Evolutionary conservation across 306 rosid genomes (phyloP), one percentile per base, ranked within the genome.

Genomic region (Rosa persica): DNA sequence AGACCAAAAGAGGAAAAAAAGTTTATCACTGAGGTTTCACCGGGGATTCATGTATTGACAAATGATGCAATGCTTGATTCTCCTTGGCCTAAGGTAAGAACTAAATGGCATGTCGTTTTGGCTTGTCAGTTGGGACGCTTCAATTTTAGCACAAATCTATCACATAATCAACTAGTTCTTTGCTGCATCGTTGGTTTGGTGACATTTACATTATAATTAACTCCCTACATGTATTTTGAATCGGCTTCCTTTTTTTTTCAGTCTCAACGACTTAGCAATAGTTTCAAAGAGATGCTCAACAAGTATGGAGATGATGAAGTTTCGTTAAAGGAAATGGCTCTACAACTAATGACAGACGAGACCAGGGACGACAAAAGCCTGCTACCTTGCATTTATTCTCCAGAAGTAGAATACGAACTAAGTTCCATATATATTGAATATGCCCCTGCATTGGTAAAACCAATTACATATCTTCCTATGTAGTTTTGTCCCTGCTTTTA

Each of bases 41-140:
- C 97, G 51, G 98, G 98, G 55, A 83, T 92, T 86, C 98, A 94
- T 69, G 97, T 90, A 36, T 73, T 94, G 86, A 77, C 97, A 30
- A 94, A 94, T 87, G 92, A 94, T 86, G 91, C 93, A 78, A 69
- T 75, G 20, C 84, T 94, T 4, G 91, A 94, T 39, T 76, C 90
- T 75, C 88, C 97, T 62, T 94, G 97, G 97, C 91, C 92, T 48
- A 94, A 94, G 97, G 98, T 89, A 85, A 81, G 81, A 67, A 67
- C 16, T 12, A 6, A 30, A 13, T 5, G 12, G 54, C 64, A 39
- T 30, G 36, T 48, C 23, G 25, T 70, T 12, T 25, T 61, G 67
- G 20, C 67, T 61, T 25, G 39, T 61, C 4, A 22, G 40, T 46
- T 46, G 39, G n/a, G 8, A 30, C 2, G 40, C 40, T 15, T 70